Base-by-base conservation (phyloP, 148 eudicot genomes). In the Spergularia bocconei region DNA sequence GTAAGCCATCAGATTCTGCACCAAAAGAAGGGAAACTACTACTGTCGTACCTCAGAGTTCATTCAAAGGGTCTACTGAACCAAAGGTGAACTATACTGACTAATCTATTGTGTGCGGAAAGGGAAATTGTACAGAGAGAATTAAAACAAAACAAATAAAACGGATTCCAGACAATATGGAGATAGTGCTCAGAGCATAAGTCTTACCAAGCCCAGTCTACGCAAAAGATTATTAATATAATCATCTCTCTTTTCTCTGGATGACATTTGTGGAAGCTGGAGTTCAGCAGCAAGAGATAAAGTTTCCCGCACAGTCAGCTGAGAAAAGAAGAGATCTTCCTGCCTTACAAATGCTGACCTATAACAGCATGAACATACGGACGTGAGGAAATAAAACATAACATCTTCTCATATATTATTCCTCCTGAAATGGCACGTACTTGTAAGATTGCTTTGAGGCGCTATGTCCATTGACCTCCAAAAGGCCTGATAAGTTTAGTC, bases 291-390 rank as follows among this genome's bases (percentile, higher is more conserved):
- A 84, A 95, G 89, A 64, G 97, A 88, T 39, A 95, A 73, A 56
- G 97, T 95, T 85, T 95, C 99, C 55, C 99, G 92, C 64, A 95
- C 99, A 13, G 99, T 92, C 85, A 95, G 86, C 81, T 95, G 99
- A 44, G 98, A 89, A 89, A 95, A 95, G 79, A 95, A 95, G 66
- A 95, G 94, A 79, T 92, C 99, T 79, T 92, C 99, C 82, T 95
- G 99, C 81, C 98, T 91, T 77, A 95, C 90, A 82, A 72, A 95
- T 66, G 99, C 99, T 84, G 81, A 84, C 86, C 99, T 95, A 86
- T 71, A 79, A 74, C 20, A 74, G 65, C 58, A 79, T 73, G 61
- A 50, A 23, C 55, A 57, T 5, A 29, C 19, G 70, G 23, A 21
- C 63, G 60, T 59, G 10, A 76, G 29, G 66, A 64, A 15, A 14